A percentile compares a stretch with the other conserved stretches of the same genome.
phyloP scores from a whole-genome alignment of 208 protist species.

The Crithidia sp. region DNA sequence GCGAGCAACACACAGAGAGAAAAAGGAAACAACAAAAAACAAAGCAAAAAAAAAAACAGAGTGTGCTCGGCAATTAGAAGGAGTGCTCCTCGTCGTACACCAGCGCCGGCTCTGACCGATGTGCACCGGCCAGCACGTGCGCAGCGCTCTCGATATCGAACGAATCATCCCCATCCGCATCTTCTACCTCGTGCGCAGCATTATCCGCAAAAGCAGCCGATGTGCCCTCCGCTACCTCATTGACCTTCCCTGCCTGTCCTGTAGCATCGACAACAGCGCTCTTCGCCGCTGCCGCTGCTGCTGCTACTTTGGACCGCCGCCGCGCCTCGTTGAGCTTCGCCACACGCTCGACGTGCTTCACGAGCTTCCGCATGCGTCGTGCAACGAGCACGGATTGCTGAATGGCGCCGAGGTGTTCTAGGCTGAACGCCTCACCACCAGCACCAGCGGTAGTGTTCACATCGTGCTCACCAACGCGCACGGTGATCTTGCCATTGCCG shows the following conservation, averaged over 20 bases:
- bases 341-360: slow-evolving; percentile 76
- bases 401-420: slow-evolving; percentile 49
- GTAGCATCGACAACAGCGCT: not conserved
- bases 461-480: slow-evolving; percentile 14
- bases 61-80: slow-evolving; percentile 8
- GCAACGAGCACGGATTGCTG: slow-evolving; percentile 84
- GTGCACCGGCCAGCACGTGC: not conserved
- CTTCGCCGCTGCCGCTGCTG: slow-evolving; percentile 21
- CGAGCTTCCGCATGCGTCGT: slow-evolving; percentile 83
- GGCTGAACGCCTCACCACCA: slow-evolving; percentile 1
- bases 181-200: not conserved
- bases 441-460: not conserved
- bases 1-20: not conserved
- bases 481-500: too few relatives aligned
- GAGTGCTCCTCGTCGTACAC: slow-evolving; percentile 33
- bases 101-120: slow-evolving; percentile 8
- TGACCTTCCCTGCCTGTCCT: too few relatives aligned
- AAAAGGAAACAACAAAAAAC: slow-evolving; percentile 9
- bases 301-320: slow-evolving; percentile 25
- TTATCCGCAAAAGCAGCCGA: too few relatives aligned
- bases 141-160: slow-evolving; percentile 20
- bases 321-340: slow-evolving; percentile 62
- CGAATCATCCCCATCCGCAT: not conserved
- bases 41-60: not conserved
- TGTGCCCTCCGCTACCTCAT: not conserved